These are phyloP conservation scores for Rosa multiflora DNA, from an alignment of 306 rosid genomes.

Conservation along the genomic window DNA sequence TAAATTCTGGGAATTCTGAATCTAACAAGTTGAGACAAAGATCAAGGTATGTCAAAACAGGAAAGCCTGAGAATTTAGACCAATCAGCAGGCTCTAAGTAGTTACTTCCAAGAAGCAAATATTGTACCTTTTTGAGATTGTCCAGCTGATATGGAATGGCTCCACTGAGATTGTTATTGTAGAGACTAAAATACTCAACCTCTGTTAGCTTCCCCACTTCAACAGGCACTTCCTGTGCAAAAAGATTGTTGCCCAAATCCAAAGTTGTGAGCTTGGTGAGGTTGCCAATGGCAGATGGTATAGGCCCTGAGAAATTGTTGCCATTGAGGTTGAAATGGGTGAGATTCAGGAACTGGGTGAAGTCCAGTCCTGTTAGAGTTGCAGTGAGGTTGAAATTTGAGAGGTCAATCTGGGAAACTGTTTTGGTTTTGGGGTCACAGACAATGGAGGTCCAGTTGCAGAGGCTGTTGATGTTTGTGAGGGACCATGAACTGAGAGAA, in stretches of 20 bases:
- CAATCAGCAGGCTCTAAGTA: constrained; percentile 45
- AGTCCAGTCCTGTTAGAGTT: constrained; percentile 42
- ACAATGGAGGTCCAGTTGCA: constrained; percentile 58
- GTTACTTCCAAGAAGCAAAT: constrained; percentile 56
- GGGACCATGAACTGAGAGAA: constrained; percentile 57
- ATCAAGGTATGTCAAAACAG: constrained; percentile 47
- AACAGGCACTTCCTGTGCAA: constrained; percentile 41
- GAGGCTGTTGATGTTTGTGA: constrained; percentile 41
- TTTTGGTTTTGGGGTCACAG: constrained; percentile 38
- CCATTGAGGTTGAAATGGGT: constrained; percentile 47
- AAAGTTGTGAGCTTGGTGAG: constrained; percentile 56
- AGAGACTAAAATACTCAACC: constrained; percentile 49
- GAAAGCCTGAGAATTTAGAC: constrained; percentile 54
- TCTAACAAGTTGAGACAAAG: constrained; percentile 29
- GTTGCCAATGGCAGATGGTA: constrained; percentile 55
- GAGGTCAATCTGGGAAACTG: constrained; percentile 44
- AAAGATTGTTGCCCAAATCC: constrained; percentile 49
- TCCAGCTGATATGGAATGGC: constrained; percentile 50
- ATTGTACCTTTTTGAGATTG: constrained; percentile 59
- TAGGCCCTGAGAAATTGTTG: constrained; percentile 50
- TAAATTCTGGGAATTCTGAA: constrained; percentile 54
- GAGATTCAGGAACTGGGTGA: constrained; percentile 51
- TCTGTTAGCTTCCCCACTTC: constrained; percentile 45
- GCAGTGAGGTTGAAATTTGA: constrained; percentile 40
- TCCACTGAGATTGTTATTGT: constrained; percentile 43